These are phyloP conservation scores for Phytophthora uliginosa DNA, from an alignment of 352 stramenopile genomes.

Conservation along the genomic window DNA sequence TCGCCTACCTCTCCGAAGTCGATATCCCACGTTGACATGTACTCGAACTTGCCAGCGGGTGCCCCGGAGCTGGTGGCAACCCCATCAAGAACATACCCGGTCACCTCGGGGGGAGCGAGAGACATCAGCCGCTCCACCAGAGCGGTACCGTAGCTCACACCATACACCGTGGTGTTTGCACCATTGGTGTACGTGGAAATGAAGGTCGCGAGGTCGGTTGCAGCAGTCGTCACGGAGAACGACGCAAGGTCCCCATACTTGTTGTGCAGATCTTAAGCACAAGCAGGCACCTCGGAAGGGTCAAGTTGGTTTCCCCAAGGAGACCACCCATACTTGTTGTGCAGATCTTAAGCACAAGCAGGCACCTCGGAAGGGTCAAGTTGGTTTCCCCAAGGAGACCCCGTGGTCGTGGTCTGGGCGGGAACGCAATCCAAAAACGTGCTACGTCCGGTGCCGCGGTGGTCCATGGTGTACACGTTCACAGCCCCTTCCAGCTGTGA, in stretches of 20 bases:
- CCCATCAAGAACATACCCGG: constrained; percentile 57
- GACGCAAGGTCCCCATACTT: constrained; percentile 42
- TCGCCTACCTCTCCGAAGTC: constrained; percentile 45
- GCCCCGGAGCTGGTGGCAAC: constrained; percentile 16
- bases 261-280: constrained; percentile 39
- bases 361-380: constrained; percentile 36
- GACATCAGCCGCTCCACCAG: constrained; percentile 62
- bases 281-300: constrained; percentile 35
- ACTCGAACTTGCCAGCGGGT: constrained; percentile 20
- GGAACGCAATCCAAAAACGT: constrained; percentile 41
- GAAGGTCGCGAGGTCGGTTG: constrained; percentile 37
- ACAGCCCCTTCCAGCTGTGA: constrained; percentile 35
- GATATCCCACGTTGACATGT: constrained; percentile 47
- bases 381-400: constrained; percentile 24
- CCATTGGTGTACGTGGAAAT: constrained; percentile 33
- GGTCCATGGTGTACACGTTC: constrained; percentile 62
- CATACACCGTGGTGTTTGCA: constrained; percentile 47
- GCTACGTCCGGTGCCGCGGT: constrained; percentile 53
- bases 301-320: constrained; percentile 24
- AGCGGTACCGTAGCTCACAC: constrained; percentile 66
- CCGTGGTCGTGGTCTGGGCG: constrained; percentile 33
- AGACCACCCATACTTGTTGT: constrained; percentile 43
- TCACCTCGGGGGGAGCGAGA: constrained; percentile 38
- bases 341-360: constrained; percentile 40
- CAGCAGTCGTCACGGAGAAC: constrained; percentile 51